Evolutionary conservation across 371 early-diverging fungal genomes (phyloP).

Genomic region (Mortierella sp.): DNA sequence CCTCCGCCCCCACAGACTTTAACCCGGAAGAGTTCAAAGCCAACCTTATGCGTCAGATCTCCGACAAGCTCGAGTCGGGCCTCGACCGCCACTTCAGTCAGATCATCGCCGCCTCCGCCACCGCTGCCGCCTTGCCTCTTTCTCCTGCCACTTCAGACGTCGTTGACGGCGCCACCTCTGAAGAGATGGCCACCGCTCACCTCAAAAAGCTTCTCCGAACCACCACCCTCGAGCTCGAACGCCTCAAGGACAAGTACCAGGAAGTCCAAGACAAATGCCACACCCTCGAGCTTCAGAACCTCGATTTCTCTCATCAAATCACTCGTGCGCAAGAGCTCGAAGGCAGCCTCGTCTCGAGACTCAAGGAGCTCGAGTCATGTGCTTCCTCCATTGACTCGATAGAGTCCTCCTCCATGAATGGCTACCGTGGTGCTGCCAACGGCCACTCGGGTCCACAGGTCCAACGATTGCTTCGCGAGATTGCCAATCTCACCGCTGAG

Average conservation of each 20-base stretch:
- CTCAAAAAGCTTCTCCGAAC: slow-evolving; percentile 29
- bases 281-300: slow-evolving; percentile 37
- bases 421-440: slow-evolving; percentile 9
- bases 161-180: slow-evolving; percentile 15
- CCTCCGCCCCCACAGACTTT: slow-evolving; percentile 27
- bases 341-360: slow-evolving; percentile 26
- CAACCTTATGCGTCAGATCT: slow-evolving; percentile 44
- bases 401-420: slow-evolving; percentile 37
- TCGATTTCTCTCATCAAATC: slow-evolving; percentile 39
- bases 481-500: slow-evolving; percentile 33
- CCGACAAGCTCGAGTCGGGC: slow-evolving; percentile 45
- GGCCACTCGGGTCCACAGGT: slow-evolving; percentile 8
- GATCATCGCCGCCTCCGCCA: slow-evolving; percentile 25
- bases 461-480: slow-evolving; percentile 31
- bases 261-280: slow-evolving; percentile 42
- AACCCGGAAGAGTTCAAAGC: slow-evolving; percentile 47
- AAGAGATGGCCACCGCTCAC: slow-evolving; percentile 11
- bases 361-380: slow-evolving; percentile 46
- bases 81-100: slow-evolving; percentile 50
- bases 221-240: slow-evolving; percentile 33
- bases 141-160: slow-evolving; percentile 40
- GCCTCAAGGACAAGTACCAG: slow-evolving; percentile 43
- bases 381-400: slow-evolving; percentile 40
- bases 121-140: slow-evolving; percentile 33
- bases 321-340: slow-evolving; percentile 44